These are phyloP conservation scores for Trichoderma simmonsii DNA, from an alignment of 2,329 filamentous ascomycete species.

Conservation along the genomic window DNA sequence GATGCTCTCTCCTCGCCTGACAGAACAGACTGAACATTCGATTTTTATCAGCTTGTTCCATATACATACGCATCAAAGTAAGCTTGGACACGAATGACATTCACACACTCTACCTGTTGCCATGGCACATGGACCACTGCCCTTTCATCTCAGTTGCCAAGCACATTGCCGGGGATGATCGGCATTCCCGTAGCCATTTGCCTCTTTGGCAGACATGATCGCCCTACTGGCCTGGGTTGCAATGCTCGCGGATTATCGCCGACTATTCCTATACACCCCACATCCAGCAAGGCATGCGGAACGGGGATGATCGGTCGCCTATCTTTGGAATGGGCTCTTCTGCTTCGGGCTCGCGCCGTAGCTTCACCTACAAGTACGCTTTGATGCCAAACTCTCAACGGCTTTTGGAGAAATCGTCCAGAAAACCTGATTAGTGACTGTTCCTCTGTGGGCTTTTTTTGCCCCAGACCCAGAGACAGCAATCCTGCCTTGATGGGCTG, in stretches of 20 bases:
- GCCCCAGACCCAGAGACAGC: not conserved
- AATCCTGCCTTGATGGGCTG: not conserved
- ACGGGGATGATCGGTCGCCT: slow-evolving; percentile 13
- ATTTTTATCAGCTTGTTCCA: not conserved
- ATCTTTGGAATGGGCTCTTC: not conserved
- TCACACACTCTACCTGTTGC: not conserved
- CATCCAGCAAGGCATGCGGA: not conserved
- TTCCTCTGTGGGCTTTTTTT: not conserved
- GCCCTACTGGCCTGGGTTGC: not conserved
- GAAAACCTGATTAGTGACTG: not conserved
- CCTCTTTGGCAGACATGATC: not conserved
- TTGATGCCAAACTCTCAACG: not conserved
- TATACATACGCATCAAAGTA: not conserved
- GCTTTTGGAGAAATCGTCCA: not conserved
- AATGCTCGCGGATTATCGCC: slow-evolving; percentile 15
- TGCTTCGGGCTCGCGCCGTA: not conserved
- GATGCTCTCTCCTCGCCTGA: not conserved
- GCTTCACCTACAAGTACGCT: not conserved
- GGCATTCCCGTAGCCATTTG: not conserved
- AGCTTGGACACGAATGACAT: not conserved
- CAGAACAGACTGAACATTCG: not conserved
- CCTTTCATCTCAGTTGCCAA: not conserved
- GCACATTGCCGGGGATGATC: slow-evolving; percentile 8
- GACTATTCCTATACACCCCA: not conserved
- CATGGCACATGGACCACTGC: not conserved